These are phyloP conservation scores for Podila clonocystis DNA, from an alignment of 192 early-diverging fungal genomes.

Conservation along the genomic window DNA sequence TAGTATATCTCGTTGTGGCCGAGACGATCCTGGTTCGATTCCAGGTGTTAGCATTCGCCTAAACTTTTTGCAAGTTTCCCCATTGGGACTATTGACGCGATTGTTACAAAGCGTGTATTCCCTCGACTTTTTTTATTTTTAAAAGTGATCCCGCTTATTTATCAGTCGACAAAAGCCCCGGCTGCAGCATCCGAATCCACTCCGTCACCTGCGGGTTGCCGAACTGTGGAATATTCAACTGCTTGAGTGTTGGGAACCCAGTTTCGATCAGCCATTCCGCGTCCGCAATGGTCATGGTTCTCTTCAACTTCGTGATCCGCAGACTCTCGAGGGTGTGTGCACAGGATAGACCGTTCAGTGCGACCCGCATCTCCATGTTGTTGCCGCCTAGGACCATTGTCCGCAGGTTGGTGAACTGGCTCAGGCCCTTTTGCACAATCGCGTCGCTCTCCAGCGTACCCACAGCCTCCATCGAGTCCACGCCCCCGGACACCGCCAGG, in stretches of 20 bases:
- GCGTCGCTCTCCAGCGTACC: neutral
- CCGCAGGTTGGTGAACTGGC: constrained; percentile 8
- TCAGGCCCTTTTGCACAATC: constrained; percentile 27
- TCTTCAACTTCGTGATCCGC: constrained; percentile 27
- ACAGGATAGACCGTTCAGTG: neutral
- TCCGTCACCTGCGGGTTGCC: constrained; percentile 13
- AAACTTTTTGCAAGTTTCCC: neutral
- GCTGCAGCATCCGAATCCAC: constrained; percentile 26
- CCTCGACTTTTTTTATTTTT: too few species aligned
- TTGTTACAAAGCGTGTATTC: too few species aligned
- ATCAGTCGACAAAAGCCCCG: constrained; percentile 25
- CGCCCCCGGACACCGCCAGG: neutral
- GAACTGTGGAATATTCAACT: constrained; percentile 21
- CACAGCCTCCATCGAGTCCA: neutral
- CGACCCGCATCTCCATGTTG: constrained; percentile 11
- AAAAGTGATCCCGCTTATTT: neutral
- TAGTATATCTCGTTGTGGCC: constrained; percentile 46
- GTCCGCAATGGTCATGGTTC: constrained; percentile 14
- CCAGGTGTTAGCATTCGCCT: constrained; percentile 27
- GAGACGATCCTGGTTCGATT: constrained; percentile 47
- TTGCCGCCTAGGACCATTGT: constrained; percentile 29
- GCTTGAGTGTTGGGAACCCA: constrained; percentile 13
- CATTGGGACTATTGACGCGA: neutral
- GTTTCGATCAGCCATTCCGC: constrained; percentile 34
- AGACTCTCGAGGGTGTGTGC: constrained; percentile 17